Conservation (phyloP, 371 early-diverging fungal species). For the Haplosporangium sp. region DNA sequence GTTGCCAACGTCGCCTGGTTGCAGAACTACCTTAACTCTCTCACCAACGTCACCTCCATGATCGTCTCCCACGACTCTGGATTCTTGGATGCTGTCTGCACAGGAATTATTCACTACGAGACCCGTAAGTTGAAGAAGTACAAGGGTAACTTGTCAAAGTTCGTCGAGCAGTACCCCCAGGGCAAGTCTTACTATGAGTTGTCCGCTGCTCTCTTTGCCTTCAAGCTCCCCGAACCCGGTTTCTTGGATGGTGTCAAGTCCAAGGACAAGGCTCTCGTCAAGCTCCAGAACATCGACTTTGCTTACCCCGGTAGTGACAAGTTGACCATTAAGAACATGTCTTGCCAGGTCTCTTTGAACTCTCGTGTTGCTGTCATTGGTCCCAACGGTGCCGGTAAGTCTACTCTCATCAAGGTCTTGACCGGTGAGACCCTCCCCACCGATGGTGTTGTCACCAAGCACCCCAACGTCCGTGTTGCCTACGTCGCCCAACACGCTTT, state of each 20-base stretch:
- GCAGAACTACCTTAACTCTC: slow-evolving; percentile 80
- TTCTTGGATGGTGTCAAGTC: slow-evolving; percentile 80
- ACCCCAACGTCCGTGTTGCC: slow-evolving; percentile 62
- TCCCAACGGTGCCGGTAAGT: slow-evolving; percentile 82
- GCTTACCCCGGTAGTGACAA: slow-evolving; percentile 71
- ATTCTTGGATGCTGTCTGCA: slow-evolving; percentile 90
- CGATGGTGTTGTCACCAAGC: slow-evolving; percentile 78
- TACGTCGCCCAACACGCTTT: slow-evolving; percentile 85
- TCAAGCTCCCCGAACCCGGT: slow-evolving; percentile 80
- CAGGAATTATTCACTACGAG: slow-evolving; percentile 86
- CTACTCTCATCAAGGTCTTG: slow-evolving; percentile 60
- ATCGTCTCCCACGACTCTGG: slow-evolving; percentile 93
- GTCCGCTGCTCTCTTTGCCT: slow-evolving; percentile 58
- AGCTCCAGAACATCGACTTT: slow-evolving; percentile 74
- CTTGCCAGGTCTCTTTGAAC: slow-evolving; percentile 71
- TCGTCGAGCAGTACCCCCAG: slow-evolving; percentile 82
- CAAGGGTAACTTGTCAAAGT: slow-evolving; percentile 86
- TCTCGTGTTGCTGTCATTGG: slow-evolving; percentile 75
- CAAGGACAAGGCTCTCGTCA: slow-evolving; percentile 76
- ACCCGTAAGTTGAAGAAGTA: slow-evolving; percentile 81
- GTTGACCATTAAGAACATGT: slow-evolving; percentile 65
- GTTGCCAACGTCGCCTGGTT: slow-evolving; percentile 88
- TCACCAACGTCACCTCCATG: slow-evolving; percentile 82
- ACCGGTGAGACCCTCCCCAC: slow-evolving; percentile 77
- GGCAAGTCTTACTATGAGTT: slow-evolving; percentile 82